Conservation (phyloP, 2,329 filamentous ascomycete species). For the Metarhizium anisopliae region DNA sequence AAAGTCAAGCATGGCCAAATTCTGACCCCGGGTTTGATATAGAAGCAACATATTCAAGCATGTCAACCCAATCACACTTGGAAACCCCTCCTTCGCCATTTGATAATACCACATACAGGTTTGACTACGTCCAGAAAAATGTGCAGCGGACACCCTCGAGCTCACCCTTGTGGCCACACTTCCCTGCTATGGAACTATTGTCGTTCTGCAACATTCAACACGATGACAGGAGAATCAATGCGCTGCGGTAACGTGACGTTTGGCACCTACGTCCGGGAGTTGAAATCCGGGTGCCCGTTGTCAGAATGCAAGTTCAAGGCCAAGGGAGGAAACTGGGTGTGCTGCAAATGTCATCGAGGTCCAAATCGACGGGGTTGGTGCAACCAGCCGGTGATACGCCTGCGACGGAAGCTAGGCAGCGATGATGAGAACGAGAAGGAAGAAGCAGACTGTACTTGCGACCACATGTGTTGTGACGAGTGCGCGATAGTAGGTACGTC, state of each 20-base stretch:
- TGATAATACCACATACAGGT: not conserved
- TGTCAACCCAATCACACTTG: too few relatives aligned
- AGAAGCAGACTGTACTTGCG: conserved; percentile 33
- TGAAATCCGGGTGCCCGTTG: conserved; percentile 36
- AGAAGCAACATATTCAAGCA: too few relatives aligned
- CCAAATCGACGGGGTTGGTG: conserved; percentile 48
- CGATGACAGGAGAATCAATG: conserved; percentile 39
- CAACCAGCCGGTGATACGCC: conserved; percentile 24
- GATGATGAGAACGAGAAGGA: conserved; percentile 23
- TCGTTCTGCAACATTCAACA: conserved; percentile 32
- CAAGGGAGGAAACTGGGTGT: conserved; percentile 43
- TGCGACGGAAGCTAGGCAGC: conserved; percentile 17
- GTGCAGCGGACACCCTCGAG: conserved; percentile 7
- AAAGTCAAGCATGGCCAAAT: too few relatives aligned
- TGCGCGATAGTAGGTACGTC: conserved; percentile 28
- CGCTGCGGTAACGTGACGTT: conserved; percentile 41
- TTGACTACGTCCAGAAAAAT: not conserved
- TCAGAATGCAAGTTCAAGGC: conserved; percentile 42
- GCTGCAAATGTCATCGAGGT: conserved; percentile 41
- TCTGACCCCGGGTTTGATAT: too few relatives aligned
- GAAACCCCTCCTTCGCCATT: too few relatives aligned
- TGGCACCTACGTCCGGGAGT: conserved; percentile 31
- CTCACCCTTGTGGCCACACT: conserved; percentile 9
- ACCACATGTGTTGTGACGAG: conserved; percentile 43
- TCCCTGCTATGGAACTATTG: conserved; percentile 11